Evolutionary conservation across 2,329 filamentous ascomycete species (phyloP).

Genomic region (Nannizziopsis barbatae): DNA sequence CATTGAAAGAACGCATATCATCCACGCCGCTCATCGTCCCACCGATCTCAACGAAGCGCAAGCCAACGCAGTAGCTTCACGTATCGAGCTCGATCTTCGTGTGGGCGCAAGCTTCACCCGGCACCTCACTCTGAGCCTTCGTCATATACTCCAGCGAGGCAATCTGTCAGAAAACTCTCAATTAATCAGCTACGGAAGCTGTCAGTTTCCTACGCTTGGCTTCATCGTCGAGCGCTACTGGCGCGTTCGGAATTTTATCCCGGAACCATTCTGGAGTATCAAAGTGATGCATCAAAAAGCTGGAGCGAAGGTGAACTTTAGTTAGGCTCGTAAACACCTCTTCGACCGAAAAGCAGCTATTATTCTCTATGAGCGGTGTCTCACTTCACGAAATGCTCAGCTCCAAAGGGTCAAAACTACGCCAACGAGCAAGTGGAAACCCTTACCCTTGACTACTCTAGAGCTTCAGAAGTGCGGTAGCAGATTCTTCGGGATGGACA

Average conservation of each 20-base stretch:
- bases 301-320: constrained; percentile 67
- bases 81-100: constrained; percentile 9
- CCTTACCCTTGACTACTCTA: constrained; percentile 84
- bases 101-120: constrained; percentile 9
- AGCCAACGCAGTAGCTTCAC: constrained; percentile 8
- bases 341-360: constrained; percentile 77
- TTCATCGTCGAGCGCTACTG: constrained; percentile 97
- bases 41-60: constrained; percentile 7
- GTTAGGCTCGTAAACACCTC: constrained; percentile 68
- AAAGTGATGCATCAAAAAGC: constrained; percentile 70
- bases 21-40: constrained; percentile 6
- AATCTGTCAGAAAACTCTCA: constrained; percentile 5
- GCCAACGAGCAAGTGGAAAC: constrained; percentile 87
- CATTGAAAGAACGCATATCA: constrained; percentile 69
- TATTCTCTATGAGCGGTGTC: constrained; percentile 75
- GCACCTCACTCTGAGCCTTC: constrained; percentile 31
- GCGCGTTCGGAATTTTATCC: constrained; percentile 82
- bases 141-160: constrained; percentile 67
- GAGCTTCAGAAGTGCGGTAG: constrained; percentile 95
- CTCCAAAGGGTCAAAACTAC: constrained; percentile 82
- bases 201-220: constrained; percentile 90
- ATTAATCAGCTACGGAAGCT: constrained; percentile 51
- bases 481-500: constrained; percentile 76
- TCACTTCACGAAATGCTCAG: constrained; percentile 62
- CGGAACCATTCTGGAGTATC: constrained; percentile 88